Conservation (phyloP, 2,329 filamentous ascomycete species). For the Neopestalotiopsis sp. region DNA sequence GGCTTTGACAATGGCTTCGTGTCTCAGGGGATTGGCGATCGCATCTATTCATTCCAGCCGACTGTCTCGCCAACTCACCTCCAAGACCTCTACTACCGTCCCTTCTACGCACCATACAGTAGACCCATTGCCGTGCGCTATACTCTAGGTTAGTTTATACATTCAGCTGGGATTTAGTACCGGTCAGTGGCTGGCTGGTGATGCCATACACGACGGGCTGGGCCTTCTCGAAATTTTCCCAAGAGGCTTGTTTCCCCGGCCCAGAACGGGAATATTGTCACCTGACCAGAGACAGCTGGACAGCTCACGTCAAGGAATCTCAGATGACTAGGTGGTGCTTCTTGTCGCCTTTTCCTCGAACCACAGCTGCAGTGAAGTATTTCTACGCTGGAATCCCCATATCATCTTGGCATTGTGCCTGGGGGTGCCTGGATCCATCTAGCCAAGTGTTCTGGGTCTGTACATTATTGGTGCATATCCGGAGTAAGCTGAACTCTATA, state of each 20-base stretch:
- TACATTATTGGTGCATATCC: neutral
- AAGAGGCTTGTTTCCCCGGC: neutral
- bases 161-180: neutral
- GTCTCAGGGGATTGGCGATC: conserved; percentile 1
- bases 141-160: neutral
- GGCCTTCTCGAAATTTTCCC: neutral
- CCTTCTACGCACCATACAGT: no score
- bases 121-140: neutral
- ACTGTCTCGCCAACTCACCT: neutral
- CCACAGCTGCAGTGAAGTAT: no score
- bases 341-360: no score
- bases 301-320: neutral
- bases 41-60: neutral
- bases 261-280: neutral
- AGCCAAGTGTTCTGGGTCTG: neutral
- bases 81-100: neutral
- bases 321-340: neutral
- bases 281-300: neutral
- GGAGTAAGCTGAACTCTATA: neutral
- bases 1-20: neutral
- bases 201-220: neutral
- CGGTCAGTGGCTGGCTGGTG: neutral
- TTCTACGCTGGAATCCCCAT: no score
- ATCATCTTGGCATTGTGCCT: neutral
- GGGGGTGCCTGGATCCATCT: neutral